Percentiles rank a stretch among this genome's conserved stretches.
These are phyloP conservation scores for Eucalyptus marginata DNA, from an alignment of 345 rosid genomes.

Conservation along the genomic window DNA sequence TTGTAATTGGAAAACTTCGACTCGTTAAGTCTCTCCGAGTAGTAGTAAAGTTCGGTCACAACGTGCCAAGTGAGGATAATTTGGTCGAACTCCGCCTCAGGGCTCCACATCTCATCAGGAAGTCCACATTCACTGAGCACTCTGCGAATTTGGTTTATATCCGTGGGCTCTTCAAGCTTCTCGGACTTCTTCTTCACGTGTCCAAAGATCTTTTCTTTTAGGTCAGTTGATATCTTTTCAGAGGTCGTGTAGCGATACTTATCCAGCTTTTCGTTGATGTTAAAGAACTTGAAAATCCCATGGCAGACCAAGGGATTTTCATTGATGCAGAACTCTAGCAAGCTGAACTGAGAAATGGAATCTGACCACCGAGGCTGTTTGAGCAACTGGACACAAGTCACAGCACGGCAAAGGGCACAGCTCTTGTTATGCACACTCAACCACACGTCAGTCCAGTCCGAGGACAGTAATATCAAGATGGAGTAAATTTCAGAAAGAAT, in stretches of 20 bases:
- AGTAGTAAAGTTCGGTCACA: background rate
- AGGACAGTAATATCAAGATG: background rate
- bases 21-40: background rate
- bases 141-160: no score
- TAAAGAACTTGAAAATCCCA: background rate
- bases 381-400: background rate
- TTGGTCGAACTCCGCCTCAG: background rate
- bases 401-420: background rate
- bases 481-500: background rate
- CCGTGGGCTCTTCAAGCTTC: no score
- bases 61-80: background rate
- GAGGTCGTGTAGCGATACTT: background rate
- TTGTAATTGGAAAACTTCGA: rapidly evolving
- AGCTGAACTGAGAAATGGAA: background rate
- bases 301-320: background rate
- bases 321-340: background rate
- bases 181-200: rapidly evolving
- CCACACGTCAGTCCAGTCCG: background rate
- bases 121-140: background rate
- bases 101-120: background rate
- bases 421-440: background rate
- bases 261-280: background rate
- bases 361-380: background rate
- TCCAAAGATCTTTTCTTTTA: no score
- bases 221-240: no score